Evolutionary conservation across 2,329 filamentous ascomycete genomes (phyloP).

Genomic region (Scytalidium lignicola): DNA sequence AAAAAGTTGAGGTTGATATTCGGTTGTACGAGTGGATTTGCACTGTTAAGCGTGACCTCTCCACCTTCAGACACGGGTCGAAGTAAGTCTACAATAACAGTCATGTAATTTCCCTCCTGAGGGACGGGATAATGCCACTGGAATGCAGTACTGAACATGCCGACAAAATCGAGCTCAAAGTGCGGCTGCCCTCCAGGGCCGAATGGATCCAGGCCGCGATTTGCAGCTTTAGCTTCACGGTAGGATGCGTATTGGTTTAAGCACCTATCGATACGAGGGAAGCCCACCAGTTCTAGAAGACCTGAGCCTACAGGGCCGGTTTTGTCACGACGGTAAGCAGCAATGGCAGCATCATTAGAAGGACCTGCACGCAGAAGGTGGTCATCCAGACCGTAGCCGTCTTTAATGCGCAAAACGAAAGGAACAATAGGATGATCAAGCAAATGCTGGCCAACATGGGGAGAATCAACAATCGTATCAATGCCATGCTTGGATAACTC

Average conservation of each 20-base stretch:
- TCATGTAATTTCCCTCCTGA: constrained; percentile 44
- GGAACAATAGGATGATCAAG: constrained; percentile 35
- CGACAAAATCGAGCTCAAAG: constrained; percentile 58
- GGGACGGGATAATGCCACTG: constrained; percentile 43
- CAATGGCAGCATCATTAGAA: constrained; percentile 33
- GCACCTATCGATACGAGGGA: constrained; percentile 53
- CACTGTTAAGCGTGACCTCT: constrained; percentile 35
- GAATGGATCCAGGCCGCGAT: constrained; percentile 45
- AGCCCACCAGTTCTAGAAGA: constrained; percentile 46
- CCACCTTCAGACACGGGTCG: constrained; percentile 41
- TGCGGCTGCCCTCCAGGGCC: constrained; percentile 52
- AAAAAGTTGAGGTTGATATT: constrained; percentile 28
- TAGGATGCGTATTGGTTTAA: constrained; percentile 46
- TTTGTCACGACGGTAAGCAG: constrained; percentile 32
- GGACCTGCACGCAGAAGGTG: constrained; percentile 30
- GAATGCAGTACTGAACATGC: constrained; percentile 47
- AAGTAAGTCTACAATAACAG: constrained; percentile 49
- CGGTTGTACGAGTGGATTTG: constrained; percentile 55
- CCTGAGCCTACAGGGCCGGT: constrained; percentile 36
- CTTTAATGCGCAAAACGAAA: constrained; percentile 35
- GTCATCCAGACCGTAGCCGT: constrained; percentile 33
- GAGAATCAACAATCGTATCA: constrained; percentile 19
- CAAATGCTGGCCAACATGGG: constrained; percentile 27
- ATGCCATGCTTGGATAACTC: constrained; percentile 33
- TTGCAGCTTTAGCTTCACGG: constrained; percentile 33